These are phyloP conservation scores for Ganoderma resinaceum DNA, from an alignment of 1,284 basidiomycete genomes.

Conservation along the genomic window DNA sequence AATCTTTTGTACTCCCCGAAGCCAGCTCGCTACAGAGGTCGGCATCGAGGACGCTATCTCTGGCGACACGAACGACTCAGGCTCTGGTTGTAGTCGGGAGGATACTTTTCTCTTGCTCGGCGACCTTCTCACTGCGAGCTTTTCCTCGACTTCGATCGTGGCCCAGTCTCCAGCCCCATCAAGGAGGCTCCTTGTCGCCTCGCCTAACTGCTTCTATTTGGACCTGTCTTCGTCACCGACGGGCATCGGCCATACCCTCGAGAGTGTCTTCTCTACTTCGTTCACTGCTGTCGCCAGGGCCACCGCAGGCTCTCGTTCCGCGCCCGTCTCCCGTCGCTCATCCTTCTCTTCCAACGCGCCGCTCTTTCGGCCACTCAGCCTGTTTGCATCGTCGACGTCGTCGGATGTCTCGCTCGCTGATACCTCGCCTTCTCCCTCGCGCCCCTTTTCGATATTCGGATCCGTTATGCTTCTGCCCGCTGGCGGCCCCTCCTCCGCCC, in stretches of 20 bases:
- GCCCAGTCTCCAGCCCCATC: background rate
- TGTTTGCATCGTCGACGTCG: background rate
- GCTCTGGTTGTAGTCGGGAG: background rate
- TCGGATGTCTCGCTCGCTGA: background rate
- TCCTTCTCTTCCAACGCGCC: background rate
- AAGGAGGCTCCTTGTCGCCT: background rate
- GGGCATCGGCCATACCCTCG: background rate
- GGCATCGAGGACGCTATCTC: background rate
- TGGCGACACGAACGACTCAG: background rate
- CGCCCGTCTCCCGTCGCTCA: background rate
- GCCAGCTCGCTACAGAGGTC: background rate
- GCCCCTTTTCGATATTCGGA: background rate
- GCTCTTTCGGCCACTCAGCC: background rate
- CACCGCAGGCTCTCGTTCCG: background rate
- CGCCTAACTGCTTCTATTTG: background rate
- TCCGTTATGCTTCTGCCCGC: background rate
- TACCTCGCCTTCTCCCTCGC: background rate
- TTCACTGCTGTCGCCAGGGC: background rate
- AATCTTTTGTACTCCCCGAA: background rate
- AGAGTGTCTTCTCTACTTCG: background rate
- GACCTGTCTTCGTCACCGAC: background rate
- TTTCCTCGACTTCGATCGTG: background rate
- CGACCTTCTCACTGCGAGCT: background rate
- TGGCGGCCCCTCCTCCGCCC: background rate
- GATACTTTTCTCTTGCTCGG: background rate